phyloP scores from a whole-genome alignment of 768 basidiomycete genomes.

The Leccinum subgranulosum region DNA sequence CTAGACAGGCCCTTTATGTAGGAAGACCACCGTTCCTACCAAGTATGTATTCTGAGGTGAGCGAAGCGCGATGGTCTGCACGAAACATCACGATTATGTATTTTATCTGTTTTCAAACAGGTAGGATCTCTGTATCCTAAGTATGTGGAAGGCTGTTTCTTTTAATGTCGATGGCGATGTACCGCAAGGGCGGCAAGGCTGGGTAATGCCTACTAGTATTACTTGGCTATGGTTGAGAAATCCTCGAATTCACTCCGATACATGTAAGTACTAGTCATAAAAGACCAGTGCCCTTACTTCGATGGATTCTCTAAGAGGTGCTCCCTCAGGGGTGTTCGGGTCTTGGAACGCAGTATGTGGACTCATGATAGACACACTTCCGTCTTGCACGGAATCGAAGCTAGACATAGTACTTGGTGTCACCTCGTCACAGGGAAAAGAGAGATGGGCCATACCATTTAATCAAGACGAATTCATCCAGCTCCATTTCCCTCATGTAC shows the following conservation, averaged over 20 bases:
- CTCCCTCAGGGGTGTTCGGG: slow-evolving; percentile 31
- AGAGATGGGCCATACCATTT: slow-evolving; percentile 39
- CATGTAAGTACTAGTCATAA: neutral
- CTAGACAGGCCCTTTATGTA: too few species aligned
- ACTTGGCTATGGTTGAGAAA: neutral
- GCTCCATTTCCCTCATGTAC: slow-evolving; percentile 41
- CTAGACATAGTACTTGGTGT: slow-evolving; percentile 11
- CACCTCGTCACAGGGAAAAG: neutral
- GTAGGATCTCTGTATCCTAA: too few species aligned
- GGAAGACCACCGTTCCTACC: too few species aligned
- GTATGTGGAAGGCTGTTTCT: neutral
- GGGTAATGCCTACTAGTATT: neutral
- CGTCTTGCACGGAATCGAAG: slow-evolving; percentile 35
- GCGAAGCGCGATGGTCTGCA: too few species aligned
- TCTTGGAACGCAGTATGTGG: slow-evolving; percentile 37
- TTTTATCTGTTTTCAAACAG: too few species aligned
- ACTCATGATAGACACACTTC: slow-evolving; percentile 30
- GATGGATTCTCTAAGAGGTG: slow-evolving; percentile 33
- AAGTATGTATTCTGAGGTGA: too few species aligned
- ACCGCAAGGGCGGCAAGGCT: neutral
- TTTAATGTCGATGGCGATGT: neutral
- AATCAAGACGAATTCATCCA: slow-evolving; percentile 46
- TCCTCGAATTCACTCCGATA: neutral
- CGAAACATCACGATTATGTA: too few species aligned
- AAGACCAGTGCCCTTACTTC: slow-evolving; percentile 37